phyloP scores from a whole-genome alignment of 2,329 filamentous ascomycete genomes.

The Phaeophleospora eucalypticola region DNA sequence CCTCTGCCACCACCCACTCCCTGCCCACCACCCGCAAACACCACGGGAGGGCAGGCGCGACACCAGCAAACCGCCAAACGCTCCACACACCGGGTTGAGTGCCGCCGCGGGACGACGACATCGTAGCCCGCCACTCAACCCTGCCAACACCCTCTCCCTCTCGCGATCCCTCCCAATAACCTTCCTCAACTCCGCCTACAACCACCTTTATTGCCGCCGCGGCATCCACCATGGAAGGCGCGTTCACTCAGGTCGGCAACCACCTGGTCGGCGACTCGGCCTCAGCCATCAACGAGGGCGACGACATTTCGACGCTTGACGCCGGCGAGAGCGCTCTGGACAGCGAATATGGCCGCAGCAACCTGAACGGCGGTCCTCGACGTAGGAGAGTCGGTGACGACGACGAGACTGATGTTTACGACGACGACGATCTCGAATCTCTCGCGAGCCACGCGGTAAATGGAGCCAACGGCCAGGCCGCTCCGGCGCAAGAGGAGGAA shows the following conservation, averaged over 20 bases:
- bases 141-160: not conserved
- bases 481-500: slow-evolving; percentile 70
- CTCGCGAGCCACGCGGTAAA: slow-evolving; percentile 78
- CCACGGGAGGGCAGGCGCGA: not conserved
- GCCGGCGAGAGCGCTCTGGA: slow-evolving; percentile 76
- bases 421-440: slow-evolving; percentile 65
- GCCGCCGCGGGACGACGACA: not conserved
- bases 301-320: slow-evolving; percentile 52
- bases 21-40: not conserved
- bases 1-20: not conserved
- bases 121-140: not conserved
- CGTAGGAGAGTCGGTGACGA: slow-evolving; percentile 80
- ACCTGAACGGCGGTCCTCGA: slow-evolving; percentile 56
- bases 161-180: not conserved
- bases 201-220: not conserved
- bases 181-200: not conserved
- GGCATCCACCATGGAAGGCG: slow-evolving; percentile 65
- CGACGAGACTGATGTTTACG: slow-evolving; percentile 76
- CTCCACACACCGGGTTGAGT: not conserved
- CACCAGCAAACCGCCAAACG: not conserved
- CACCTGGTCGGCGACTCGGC: slow-evolving; percentile 80
- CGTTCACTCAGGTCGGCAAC: slow-evolving; percentile 84
- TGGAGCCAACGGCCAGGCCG: slow-evolving; percentile 60
- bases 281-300: slow-evolving; percentile 80
- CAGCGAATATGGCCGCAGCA: slow-evolving; percentile 53